These are phyloP conservation scores for Sarocladiaceae sp. DNA, from an alignment of 2,329 filamentous ascomycete genomes.

Conservation along the genomic window DNA sequence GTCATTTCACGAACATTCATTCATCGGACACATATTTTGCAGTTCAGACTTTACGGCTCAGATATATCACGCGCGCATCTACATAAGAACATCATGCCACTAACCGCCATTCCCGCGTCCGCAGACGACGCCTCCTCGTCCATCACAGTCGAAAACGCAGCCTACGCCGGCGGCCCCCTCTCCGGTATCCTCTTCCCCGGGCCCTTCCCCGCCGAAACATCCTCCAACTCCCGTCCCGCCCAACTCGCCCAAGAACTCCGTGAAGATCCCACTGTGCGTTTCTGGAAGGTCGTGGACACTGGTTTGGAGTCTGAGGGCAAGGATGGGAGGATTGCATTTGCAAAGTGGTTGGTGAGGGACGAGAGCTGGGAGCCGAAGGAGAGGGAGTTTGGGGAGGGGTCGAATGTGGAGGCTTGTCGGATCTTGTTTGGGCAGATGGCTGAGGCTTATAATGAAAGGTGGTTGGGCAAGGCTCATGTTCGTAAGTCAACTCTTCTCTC, in stretches of 20 bases:
- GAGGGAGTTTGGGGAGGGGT: slow-evolving; percentile 22
- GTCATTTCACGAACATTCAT: too few species aligned
- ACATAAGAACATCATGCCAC: slow-evolving; percentile 34
- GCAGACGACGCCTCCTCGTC: slow-evolving; percentile 30
- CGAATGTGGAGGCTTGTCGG: slow-evolving; percentile 28
- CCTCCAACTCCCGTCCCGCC: slow-evolving; percentile 16
- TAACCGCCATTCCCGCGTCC: slow-evolving; percentile 29
- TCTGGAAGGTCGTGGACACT: slow-evolving; percentile 32
- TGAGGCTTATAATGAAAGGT: slow-evolving; percentile 23
- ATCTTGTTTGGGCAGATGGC: slow-evolving; percentile 27
- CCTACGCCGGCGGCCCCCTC: slow-evolving; percentile 29
- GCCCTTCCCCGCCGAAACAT: slow-evolving; percentile 15
- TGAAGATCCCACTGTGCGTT: slow-evolving; percentile 24
- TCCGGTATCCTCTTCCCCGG: slow-evolving; percentile 27
- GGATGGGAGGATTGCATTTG: slow-evolving; percentile 28
- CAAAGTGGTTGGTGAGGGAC: slow-evolving; percentile 30
- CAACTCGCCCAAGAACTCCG: slow-evolving; percentile 18
- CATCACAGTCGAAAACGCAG: slow-evolving; percentile 31
- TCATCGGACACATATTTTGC: too few species aligned
- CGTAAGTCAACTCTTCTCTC: slow-evolving; percentile 29
- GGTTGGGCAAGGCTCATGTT: slow-evolving; percentile 26
- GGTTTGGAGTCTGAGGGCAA: slow-evolving; percentile 21
- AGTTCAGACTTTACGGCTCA: too few species aligned
- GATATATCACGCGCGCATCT: too few species aligned
- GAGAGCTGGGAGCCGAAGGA: slow-evolving; percentile 19